Evolutionary conservation across 1,284 basidiomycete genomes (phyloP), one percentile per base, ranked within the genome.

Genomic region (Trichosporon inkin): DNA sequence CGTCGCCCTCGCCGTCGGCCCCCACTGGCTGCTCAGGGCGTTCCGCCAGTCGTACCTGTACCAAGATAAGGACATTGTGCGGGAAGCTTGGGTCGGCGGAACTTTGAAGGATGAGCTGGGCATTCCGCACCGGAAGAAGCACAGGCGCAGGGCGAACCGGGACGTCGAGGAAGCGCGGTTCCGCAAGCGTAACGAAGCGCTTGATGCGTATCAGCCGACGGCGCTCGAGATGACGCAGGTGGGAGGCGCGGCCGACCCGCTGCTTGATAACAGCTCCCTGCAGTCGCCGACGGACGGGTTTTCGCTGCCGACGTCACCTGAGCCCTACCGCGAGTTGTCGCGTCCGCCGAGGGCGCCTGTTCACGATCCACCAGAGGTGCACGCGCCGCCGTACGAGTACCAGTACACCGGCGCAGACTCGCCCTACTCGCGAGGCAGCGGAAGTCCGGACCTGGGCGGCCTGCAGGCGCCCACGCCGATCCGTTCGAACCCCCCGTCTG

Each of bases 71-170:
- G 89, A 94, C 69, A 87, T 95, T 62, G 81, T 96, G 10, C 86
- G 92, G 19, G 92, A 96, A 77, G 87, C 77, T 81, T 94, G 91
- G 91, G 88, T 93, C 6, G 76, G 79, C 53, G 91, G 91, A 5
- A 85, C 91, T 69, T 81, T 94, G 58, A 93, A 94, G 73, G 88
- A 89, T 62, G 84, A 83, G 53, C 82, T 94, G 0, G 91, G 91
- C 0, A 83, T 94, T 58, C 75, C 41, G 41, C 69, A 67, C 55
- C 60, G 71, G 37, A 71, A 68, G 63, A 58, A 62, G 28, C 65
- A 65, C 38, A 41, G 40, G 17, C 41, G 54, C 53, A 10, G 20
- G 16, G 20, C 22, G 37, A n/a, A 47, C 40, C 34, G 34, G 10
- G 36, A 55, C 53, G 19, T 36, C 16, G 59, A 60, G 44, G 44